Evolutionary conservation across 345 rosid species (phyloP).

Genomic region (Alliaria petiolata): DNA sequence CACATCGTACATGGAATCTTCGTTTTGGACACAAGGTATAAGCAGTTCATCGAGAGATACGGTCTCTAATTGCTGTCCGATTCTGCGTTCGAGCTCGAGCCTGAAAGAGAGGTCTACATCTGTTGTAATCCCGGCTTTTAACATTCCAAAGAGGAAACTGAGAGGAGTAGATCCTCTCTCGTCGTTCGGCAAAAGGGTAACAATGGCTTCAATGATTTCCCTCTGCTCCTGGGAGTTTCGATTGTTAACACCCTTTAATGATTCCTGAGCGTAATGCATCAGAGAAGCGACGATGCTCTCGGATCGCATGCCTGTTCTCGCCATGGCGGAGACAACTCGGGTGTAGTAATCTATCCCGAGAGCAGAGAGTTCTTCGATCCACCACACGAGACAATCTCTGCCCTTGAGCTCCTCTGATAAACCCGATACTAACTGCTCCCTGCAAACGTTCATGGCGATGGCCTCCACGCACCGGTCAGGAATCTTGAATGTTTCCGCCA

Average conservation of each 20-base stretch:
- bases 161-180: conserved; percentile 50
- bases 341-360: conserved; percentile 56
- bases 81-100: conserved; percentile 67
- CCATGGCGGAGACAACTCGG: conserved; percentile 60
- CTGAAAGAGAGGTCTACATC: conserved; percentile 49
- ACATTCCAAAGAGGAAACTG: conserved; percentile 76
- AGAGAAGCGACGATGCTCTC: conserved; percentile 60
- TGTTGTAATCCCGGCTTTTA: conserved; percentile 54
- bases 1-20: conserved; percentile 69
- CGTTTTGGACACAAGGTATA: conserved; percentile 61
- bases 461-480: conserved; percentile 64
- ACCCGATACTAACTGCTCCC: conserved; percentile 69
- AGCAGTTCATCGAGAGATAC: conserved; percentile 74
- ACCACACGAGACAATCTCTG: conserved; percentile 54
- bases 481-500: conserved; percentile 53
- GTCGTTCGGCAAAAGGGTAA: conserved; percentile 54
- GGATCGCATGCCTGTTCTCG: conserved; percentile 46
- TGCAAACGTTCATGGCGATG: conserved; percentile 65
- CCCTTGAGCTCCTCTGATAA: conserved; percentile 55
- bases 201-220: conserved; percentile 58
- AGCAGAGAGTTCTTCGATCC: conserved; percentile 73
- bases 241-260: conserved; percentile 45
- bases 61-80: conserved; percentile 57
- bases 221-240: conserved; percentile 58
- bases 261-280: conserved; percentile 71